phyloP scores from a whole-genome alignment of 1,284 basidiomycete genomes.

The Cutaneotrichosporon sp. region DNA sequence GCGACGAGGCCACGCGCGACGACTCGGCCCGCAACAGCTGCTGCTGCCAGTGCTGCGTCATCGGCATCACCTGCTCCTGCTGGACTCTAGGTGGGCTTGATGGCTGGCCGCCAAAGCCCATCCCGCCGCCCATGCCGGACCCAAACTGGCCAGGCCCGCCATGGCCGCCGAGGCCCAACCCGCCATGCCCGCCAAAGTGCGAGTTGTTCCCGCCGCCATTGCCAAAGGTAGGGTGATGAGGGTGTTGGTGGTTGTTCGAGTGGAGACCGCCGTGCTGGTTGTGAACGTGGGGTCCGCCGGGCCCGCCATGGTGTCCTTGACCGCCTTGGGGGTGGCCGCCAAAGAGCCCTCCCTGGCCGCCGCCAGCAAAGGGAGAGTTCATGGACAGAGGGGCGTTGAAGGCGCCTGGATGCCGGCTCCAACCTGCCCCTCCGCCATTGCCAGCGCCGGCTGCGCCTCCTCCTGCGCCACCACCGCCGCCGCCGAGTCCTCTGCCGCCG shows the following conservation, averaged over 20 bases:
- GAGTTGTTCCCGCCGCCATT: conserved; percentile 27
- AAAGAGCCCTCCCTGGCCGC: conserved; percentile 24
- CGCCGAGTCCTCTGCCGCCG: conserved; percentile 24
- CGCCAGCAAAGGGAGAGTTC: conserved; percentile 22
- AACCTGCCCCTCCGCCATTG: conserved; percentile 22
- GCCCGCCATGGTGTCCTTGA: conserved; percentile 19
- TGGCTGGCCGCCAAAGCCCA: conserved; percentile 28
- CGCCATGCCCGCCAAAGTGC: conserved; percentile 34
- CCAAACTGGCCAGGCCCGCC: conserved; percentile 27
- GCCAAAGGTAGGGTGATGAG: conserved; percentile 38
- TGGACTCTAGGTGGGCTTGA: conserved; percentile 43
- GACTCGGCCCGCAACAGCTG: conserved; percentile 52
- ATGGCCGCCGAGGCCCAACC: conserved; percentile 24
- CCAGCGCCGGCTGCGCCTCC: conserved; percentile 21
- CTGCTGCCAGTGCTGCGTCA: conserved; percentile 53
- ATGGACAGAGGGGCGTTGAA: conserved; percentile 26
- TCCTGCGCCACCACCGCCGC: conserved; percentile 2
- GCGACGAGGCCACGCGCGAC: conserved; percentile 57
- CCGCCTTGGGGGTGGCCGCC: conserved; percentile 19
- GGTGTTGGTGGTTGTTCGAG: conserved; percentile 28
- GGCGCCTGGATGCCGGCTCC: conserved; percentile 29
- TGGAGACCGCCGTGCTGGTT: conserved; percentile 23
- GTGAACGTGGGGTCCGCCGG: conserved; percentile 19
- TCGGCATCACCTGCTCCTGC: conserved; percentile 37
- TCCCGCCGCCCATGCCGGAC: conserved; percentile 31